Evolutionary conservation across 2,329 filamentous ascomycete species (phyloP).

Genomic region (Rhinocladiella similis): DNA sequence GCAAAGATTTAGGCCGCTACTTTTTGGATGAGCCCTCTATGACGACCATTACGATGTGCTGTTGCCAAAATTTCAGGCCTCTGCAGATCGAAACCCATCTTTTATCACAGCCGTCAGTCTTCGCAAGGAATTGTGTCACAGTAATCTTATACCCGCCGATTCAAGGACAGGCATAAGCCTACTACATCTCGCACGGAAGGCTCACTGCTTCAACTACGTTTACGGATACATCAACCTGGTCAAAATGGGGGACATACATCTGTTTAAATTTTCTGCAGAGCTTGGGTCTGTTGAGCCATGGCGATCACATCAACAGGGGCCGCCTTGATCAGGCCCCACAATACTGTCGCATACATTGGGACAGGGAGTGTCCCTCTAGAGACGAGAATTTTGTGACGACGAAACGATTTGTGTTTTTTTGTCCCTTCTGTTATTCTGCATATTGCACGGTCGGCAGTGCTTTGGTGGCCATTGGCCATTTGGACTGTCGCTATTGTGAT

Average conservation of each 20-base stretch:
- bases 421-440: background rate
- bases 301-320: no score
- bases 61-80: no score
- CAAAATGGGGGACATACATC: background rate
- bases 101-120: no score
- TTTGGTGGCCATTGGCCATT: background rate
- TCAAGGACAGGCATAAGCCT: background rate
- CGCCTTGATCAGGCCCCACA: no score
- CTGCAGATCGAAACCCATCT: no score
- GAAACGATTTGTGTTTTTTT: slow-evolving; percentile 2
- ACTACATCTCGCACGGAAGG: no score
- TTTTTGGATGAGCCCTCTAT: background rate
- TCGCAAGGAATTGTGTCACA: no score
- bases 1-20: slow-evolving; percentile 11
- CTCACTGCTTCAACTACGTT: no score
- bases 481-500: background rate
- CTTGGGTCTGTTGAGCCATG: no score
- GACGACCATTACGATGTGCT: no score
- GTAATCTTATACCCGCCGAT: no score
- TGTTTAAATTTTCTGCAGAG: no score
- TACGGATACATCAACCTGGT: background rate
- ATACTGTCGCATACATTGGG: background rate
- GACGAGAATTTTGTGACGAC: background rate
- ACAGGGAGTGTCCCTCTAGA: background rate
- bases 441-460: background rate